These are phyloP conservation scores for Fusarium xylarioides DNA, from an alignment of 2,329 filamentous ascomycete species.

Conservation along the genomic window DNA sequence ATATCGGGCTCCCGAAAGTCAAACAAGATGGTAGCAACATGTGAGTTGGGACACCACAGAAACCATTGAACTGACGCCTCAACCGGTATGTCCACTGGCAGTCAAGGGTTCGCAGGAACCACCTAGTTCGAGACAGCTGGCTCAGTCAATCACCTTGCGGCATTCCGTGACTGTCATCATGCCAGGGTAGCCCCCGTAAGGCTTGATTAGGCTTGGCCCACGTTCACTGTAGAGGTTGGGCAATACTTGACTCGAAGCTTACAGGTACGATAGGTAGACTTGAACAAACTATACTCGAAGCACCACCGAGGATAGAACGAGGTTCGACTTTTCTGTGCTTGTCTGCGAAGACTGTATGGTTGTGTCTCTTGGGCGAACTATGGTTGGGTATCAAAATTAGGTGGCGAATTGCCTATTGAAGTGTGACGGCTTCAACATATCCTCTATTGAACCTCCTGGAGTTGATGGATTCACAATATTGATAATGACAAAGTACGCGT, in stretches of 20 bases:
- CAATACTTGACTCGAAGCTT: slow-evolving; percentile 6
- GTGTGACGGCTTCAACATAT: neutral
- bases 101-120: slow-evolving; percentile 41
- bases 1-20: slow-evolving; percentile 29
- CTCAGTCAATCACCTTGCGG: slow-evolving; percentile 34
- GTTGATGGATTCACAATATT: neutral
- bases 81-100: slow-evolving; percentile 18
- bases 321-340: neutral
- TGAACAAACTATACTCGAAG: neutral
- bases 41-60: slow-evolving; percentile 13
- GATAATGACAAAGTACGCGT: slow-evolving; percentile 6
- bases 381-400: neutral
- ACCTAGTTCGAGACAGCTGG: slow-evolving; percentile 40
- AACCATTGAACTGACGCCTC: slow-evolving; percentile 19
- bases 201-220: slow-evolving; percentile 19
- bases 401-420: neutral
- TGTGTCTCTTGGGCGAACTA: neutral
- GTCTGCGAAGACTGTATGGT: neutral
- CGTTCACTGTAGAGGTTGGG: slow-evolving; percentile 13
- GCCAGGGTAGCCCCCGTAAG: slow-evolving; percentile 23
- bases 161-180: slow-evolving; percentile 16
- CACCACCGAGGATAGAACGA: slow-evolving; percentile 2
- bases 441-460: neutral
- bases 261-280: neutral
- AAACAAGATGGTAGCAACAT: slow-evolving; percentile 20